Evolutionary conservation across 805 yeast genomes (phyloP), one percentile per base, ranked within the genome.

Genomic region (Metschnikowia anglica): DNA sequence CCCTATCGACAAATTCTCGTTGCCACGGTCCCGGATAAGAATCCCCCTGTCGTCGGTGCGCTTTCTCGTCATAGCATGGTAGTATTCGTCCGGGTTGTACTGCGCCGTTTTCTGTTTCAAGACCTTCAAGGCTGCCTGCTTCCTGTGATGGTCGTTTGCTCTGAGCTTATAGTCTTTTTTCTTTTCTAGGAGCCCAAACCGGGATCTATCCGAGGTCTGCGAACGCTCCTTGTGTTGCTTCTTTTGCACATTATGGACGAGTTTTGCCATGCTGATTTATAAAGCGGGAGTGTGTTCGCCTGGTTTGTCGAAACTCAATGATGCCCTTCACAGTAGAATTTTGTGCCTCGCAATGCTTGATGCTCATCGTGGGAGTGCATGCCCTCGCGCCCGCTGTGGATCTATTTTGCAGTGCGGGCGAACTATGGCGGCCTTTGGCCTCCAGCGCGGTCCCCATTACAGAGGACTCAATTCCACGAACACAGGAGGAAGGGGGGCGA

Each of bases 211-310:
- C 35, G 71, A 73, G 1, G 91, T 85, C 66, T 93, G 99, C 5
- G 96, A 78, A 57, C 99, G 80, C 70, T 93, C 99, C 45, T 89
- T 73, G 59, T 93, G 99, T 71, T 93, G 98, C 60, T 88, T 93
- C 72, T 95, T 93, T 65, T 91, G 97, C 9, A 91, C 83, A 59
- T 88, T 86, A 62, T 90, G 97, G 10, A 85, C 91, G 25, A 85
- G 68, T 51, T 83, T 85, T 26, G 85, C 85, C 95, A 87, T 87
- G 15, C 12, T 38, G 40, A 5, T 9, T 7, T 33, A 8, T 38
- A 12, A 6, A 11, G 26, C 5, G 29, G 4, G 37, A 5, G n/a
- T 31, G 12, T 26, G 30, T 25, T 21, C 2, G 18, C 18, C 18
- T 31, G 3, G 8, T 16, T 17, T 16, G 17, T n/a, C 11, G 5